Evolutionary conservation across 1,139 yeast species (phyloP).

Genomic region (Meyerozyma sp.): DNA sequence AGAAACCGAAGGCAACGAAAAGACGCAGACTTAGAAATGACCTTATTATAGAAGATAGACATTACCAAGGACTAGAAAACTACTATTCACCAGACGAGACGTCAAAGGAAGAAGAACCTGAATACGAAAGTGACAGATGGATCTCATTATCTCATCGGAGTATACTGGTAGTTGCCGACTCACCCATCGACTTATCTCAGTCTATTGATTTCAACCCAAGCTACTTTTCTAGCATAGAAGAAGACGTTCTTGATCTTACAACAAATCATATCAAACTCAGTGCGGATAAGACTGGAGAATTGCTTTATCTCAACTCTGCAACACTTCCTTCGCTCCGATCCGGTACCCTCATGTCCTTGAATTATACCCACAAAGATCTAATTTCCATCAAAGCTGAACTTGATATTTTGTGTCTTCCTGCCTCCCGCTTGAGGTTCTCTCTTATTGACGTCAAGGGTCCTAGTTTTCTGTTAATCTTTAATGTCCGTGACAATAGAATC

Average conservation of each 20-base stretch:
- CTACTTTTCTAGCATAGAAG: not conserved
- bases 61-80: conserved; percentile 1
- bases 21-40: not conserved
- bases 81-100: conserved; percentile 4
- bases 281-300: conserved; percentile 1
- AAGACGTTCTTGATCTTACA: conserved; percentile 1
- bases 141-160: conserved; percentile 2
- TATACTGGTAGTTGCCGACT: not conserved
- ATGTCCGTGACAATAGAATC: not conserved
- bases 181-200: conserved; percentile 5
- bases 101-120: not conserved
- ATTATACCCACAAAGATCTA: not conserved
- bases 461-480: not conserved
- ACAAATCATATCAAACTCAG: conserved; percentile 9
- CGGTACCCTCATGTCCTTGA: not conserved
- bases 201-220: not conserved
- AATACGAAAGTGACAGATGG: conserved; percentile 1
- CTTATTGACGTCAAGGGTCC: not conserved
- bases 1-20: not conserved
- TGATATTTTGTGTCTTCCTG: not conserved
- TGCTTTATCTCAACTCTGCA: not conserved
- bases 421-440: not conserved
- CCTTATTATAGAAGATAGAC: conserved; percentile 1
- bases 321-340: not conserved
- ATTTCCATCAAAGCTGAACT: not conserved